Conservation (phyloP, 805 yeast species). For the Tetrapisispora pingtungensis region DNA sequence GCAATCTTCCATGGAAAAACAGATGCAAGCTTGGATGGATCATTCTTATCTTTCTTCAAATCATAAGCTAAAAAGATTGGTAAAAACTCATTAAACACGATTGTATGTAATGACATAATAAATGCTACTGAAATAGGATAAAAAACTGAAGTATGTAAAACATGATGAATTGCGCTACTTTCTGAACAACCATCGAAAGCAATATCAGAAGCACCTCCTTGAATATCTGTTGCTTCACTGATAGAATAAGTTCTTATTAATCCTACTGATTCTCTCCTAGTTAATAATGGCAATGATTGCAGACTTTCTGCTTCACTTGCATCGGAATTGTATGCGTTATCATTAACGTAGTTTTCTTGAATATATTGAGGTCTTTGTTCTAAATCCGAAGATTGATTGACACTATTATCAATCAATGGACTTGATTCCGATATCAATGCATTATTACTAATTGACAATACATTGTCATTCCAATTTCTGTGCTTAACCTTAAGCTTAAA, state of each 20-base stretch:
- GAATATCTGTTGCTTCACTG: conserved; percentile 25
- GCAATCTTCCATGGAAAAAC: conserved; percentile 38
- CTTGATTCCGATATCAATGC: background rate
- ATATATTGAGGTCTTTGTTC: background rate
- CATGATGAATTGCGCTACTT: conserved; percentile 15
- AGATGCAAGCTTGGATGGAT: conserved; percentile 20
- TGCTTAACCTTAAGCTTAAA: conserved; percentile 13
- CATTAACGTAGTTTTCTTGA: background rate
- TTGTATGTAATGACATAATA: conserved; percentile 36
- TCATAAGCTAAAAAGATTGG: conserved; percentile 44
- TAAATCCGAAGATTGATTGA: background rate
- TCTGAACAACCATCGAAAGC: conserved; percentile 17
- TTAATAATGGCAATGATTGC: conserved; percentile 18
- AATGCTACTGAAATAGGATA: conserved; percentile 33
- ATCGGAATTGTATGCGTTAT: background rate
- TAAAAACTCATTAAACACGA: conserved; percentile 44
- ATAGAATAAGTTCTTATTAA: conserved; percentile 27
- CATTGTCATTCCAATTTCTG: conserved; percentile 22
- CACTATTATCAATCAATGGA: background rate
- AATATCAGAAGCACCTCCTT: conserved; percentile 3
- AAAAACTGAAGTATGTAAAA: conserved; percentile 26
- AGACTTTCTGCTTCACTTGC: conserved; percentile 15
- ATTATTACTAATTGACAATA: background rate
- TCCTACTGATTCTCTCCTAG: conserved; percentile 28
- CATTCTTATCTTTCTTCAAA: conserved; percentile 14